phyloP scores from a whole-genome alignment of 192 early-diverging fungal species.

The Backusella circina region DNA sequence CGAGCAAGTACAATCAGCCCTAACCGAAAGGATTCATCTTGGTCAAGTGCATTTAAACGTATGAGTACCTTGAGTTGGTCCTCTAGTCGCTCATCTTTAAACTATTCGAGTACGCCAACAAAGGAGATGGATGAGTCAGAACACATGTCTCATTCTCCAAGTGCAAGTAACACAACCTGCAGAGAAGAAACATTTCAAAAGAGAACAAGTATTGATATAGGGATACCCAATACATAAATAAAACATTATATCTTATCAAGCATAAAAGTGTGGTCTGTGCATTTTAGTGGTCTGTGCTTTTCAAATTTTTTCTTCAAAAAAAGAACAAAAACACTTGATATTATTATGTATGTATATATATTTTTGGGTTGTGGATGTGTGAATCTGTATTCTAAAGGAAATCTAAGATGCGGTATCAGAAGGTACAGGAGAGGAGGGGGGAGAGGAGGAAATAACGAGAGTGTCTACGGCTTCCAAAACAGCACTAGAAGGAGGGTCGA shows the following conservation, averaged over 20 bases:
- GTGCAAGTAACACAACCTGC: background rate
- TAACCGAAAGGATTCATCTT: background rate
- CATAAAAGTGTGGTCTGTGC: background rate
- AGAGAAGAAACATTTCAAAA: background rate
- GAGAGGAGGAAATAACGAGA: background rate
- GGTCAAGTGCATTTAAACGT: constrained; percentile 11
- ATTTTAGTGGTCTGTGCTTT: background rate
- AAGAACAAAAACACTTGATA: background rate
- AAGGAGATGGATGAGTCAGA: background rate
- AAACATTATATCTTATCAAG: background rate
- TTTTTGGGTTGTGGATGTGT: background rate
- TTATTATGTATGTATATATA: background rate
- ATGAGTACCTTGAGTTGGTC: constrained; percentile 7
- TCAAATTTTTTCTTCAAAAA: background rate
- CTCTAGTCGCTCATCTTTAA: background rate
- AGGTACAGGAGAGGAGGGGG: background rate
- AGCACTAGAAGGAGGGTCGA: constrained; percentile 73
- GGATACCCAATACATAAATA: background rate
- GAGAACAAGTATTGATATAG: background rate
- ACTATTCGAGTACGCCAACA: background rate
- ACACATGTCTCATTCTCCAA: background rate
- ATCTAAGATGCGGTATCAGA: constrained; percentile 4
- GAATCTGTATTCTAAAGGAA: background rate
- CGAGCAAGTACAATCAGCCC: background rate
- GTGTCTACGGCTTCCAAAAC: constrained; percentile 48